Evolutionary conservation across 1,284 basidiomycete species (phyloP).

Genomic region (Marasmius tenuissimus): DNA sequence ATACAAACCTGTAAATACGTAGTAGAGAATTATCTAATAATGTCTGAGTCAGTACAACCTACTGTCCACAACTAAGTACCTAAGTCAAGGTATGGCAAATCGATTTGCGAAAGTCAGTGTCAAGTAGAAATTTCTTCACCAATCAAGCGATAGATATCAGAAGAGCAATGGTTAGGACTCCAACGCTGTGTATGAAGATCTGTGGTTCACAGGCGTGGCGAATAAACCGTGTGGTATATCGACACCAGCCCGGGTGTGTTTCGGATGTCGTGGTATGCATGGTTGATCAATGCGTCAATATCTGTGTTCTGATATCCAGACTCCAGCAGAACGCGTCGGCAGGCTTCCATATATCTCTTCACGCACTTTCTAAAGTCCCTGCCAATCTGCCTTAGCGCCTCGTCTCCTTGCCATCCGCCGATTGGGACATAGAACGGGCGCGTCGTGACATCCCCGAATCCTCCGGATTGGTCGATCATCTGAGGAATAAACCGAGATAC

Average conservation of each 20-base stretch:
- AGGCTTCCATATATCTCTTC: background rate
- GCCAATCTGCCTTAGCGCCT: background rate
- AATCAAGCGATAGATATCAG: no score
- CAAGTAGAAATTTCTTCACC: no score
- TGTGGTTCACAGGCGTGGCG: background rate
- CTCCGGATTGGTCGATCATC: background rate
- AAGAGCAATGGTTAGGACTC: no score
- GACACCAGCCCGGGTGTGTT: background rate
- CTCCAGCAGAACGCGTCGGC: background rate
- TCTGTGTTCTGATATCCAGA: background rate
- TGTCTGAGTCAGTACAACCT: no score
- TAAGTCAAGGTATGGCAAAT: no score
- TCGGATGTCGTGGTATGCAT: background rate
- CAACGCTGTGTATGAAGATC: background rate
- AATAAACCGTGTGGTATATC: background rate
- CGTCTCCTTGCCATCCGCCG: background rate
- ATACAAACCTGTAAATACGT: no score
- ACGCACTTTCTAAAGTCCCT: background rate
- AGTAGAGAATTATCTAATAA: no score
- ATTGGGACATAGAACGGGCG: background rate
- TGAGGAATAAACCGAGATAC: background rate
- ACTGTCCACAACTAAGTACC: no score
- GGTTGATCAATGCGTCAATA: background rate
- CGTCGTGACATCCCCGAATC: background rate
- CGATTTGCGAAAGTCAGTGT: no score